These are phyloP conservation scores for Vaccinium vitisidaea DNA, from an alignment of 148 eudicot species.

Conservation along the genomic window DNA sequence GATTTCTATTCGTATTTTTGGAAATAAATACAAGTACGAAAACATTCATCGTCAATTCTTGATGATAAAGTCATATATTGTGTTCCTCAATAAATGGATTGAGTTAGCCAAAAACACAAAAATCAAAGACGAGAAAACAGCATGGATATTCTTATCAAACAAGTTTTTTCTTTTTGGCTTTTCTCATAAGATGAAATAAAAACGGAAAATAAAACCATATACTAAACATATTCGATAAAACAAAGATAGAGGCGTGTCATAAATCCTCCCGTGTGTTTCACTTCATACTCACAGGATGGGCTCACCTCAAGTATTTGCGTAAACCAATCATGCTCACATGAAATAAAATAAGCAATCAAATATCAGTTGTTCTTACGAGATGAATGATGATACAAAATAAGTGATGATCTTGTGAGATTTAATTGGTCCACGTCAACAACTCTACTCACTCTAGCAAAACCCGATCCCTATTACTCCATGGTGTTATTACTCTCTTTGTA, in stretches of 20 bases:
- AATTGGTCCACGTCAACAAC: neutral
- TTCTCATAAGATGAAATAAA: neutral
- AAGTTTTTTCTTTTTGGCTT: neutral
- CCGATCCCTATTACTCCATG: neutral
- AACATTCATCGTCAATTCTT: neutral
- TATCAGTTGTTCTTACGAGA: neutral
- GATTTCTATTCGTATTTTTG: neutral
- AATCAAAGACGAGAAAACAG: neutral
- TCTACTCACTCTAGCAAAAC: neutral
- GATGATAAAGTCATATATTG: neutral
- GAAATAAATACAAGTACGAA: neutral
- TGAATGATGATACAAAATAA: too few species aligned
- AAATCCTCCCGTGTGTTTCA: neutral
- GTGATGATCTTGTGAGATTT: neutral
- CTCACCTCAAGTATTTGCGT: neutral
- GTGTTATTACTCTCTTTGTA: neutral
- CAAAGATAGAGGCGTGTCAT: neutral
- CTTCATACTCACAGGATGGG: neutral
- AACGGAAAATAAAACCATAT: neutral
- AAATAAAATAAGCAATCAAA: neutral
- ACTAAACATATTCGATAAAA: neutral
- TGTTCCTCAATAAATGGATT: neutral
- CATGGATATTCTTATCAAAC: neutral
- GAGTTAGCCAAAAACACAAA: neutral
- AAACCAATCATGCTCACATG: neutral